Percentiles rank a stretch among this genome's conserved stretches.
phyloP scores from a whole-genome alignment of 1,139 yeast genomes.

The Yamadazyma atmosphaerica region DNA sequence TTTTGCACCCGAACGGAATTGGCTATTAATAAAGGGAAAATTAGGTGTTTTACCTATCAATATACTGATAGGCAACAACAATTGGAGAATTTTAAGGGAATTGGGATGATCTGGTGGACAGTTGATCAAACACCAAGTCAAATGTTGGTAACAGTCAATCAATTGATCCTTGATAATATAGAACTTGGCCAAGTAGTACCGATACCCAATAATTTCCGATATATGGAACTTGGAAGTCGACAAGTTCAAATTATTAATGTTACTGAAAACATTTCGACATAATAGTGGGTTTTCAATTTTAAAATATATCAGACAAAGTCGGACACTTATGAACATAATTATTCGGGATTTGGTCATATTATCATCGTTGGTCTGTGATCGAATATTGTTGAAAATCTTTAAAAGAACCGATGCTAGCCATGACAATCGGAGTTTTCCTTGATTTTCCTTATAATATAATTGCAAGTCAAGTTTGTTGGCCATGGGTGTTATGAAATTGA shows the following conservation, averaged over 20 bases:
- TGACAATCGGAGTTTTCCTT: conserved; percentile 48
- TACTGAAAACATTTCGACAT: conserved; percentile 75
- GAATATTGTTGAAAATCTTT: conserved; percentile 61
- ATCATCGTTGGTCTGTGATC: conserved; percentile 52
- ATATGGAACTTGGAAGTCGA: conserved; percentile 27
- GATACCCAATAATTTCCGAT: conserved; percentile 55
- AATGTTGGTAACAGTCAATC: conserved; percentile 54
- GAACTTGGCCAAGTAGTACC: conserved; percentile 68
- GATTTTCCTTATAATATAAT: conserved; percentile 39
- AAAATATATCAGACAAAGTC: conserved; percentile 64
- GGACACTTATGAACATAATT: conserved; percentile 55
- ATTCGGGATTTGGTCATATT: conserved; percentile 49
- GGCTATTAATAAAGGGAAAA: conserved; percentile 18
- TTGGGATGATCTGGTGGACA: conserved; percentile 38
- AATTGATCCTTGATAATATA: conserved; percentile 62
- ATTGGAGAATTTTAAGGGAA: conserved; percentile 43
- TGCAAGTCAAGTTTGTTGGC: conserved; percentile 52
- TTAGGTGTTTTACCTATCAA: conserved; percentile 53
- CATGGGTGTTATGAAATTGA: conserved; percentile 47
- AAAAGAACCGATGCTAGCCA: conserved; percentile 58
- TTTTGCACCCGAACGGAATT: conserved; percentile 22
- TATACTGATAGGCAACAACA: conserved; percentile 59
- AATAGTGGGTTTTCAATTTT: conserved; percentile 61
- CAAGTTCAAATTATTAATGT: conserved; percentile 62
- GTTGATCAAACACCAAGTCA: conserved; percentile 59